Conservation (phyloP, 75 land plant genomes). For the Selaginella moellendorffii region DNA sequence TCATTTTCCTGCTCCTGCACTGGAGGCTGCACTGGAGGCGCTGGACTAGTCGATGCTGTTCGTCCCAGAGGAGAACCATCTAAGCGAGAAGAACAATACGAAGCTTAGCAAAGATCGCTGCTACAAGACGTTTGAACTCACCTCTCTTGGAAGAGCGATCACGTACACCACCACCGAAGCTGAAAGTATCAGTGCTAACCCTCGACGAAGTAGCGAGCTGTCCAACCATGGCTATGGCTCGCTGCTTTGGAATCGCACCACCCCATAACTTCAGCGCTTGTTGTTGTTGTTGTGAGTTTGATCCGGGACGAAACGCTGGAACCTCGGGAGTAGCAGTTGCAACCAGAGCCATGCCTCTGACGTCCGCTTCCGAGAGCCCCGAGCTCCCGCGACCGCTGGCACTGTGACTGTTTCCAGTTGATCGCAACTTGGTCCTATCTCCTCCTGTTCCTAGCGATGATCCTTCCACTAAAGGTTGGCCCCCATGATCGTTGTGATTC, state of each 20-base stretch:
- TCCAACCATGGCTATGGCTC: neutral
- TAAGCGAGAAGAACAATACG: neutral
- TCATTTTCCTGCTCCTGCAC: no score
- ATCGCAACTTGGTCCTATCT: no score
- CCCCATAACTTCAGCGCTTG: neutral
- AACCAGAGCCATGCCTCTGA: neutral
- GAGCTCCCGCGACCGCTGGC: neutral
- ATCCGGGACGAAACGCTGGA: neutral
- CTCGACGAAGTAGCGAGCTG: no score
- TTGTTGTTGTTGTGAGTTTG: neutral
- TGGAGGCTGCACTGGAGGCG: no score
- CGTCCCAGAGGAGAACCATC: neutral
- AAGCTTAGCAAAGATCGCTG: neutral
- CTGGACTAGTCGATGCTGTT: neutral
- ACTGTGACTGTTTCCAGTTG: neutral
- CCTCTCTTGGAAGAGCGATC: neutral
- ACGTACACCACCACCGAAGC: neutral
- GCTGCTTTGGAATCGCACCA: neutral
- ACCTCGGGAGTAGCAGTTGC: no score
- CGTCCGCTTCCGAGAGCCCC: neutral
- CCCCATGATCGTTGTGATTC: no score
- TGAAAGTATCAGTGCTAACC: no score
- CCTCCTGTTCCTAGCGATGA: no score
- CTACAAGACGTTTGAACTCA: no score
- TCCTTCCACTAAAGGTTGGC: no score